Evolutionary conservation across 192 early-diverging fungal genomes (phyloP).

Genomic region (Mortierella hygrophila): DNA sequence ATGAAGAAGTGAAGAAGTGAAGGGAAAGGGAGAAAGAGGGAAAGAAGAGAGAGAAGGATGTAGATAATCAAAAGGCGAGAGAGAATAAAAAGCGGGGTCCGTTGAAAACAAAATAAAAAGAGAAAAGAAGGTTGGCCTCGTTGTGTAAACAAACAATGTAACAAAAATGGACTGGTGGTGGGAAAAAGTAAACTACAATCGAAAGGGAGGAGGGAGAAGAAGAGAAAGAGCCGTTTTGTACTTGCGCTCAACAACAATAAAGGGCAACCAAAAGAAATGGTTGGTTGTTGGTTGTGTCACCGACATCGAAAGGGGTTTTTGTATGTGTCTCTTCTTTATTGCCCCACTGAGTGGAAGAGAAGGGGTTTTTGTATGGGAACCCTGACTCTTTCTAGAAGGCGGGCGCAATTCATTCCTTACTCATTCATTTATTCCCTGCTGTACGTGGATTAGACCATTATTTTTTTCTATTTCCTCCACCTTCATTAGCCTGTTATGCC

Average conservation of each 20-base stretch:
- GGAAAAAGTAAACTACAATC: background rate
- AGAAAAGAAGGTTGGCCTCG: background rate
- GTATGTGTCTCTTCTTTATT: background rate
- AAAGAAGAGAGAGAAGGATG: background rate
- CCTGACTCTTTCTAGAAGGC: background rate
- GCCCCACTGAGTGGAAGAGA: background rate
- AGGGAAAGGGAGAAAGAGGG: background rate
- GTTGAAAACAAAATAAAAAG: background rate
- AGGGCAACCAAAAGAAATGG: background rate
- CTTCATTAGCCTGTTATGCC: background rate
- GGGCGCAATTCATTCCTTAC: background rate
- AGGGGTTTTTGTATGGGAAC: too few species aligned
- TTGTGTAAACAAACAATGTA: background rate
- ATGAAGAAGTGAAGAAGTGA: background rate
- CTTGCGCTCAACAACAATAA: background rate
- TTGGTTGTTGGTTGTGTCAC: conserved; percentile 4
- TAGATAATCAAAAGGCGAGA: background rate
- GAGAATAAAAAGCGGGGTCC: conserved; percentile 4
- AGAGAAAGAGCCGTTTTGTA: conserved; percentile 6
- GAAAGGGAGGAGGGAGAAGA: background rate
- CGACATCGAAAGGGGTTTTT: background rate
- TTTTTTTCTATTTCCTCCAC: background rate
- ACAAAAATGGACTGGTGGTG: background rate
- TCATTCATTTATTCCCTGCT: background rate
- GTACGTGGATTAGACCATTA: background rate